Conservation (phyloP, 768 basidiomycete species). For the Serendipita vermifera region DNA sequence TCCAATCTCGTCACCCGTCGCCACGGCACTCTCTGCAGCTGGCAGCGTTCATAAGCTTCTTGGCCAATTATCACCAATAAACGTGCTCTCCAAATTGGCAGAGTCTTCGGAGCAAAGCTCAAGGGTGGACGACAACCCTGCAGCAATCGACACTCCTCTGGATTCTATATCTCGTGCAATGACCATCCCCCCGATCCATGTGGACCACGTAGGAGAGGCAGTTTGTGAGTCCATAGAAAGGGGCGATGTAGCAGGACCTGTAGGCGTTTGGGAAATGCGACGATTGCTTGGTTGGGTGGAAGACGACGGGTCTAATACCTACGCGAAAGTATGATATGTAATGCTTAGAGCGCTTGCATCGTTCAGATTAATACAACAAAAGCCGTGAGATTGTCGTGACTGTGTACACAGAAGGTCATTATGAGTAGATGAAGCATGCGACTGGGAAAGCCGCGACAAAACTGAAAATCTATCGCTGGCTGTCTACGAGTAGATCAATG, state of each 20-base stretch:
- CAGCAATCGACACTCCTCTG: conserved; percentile 27
- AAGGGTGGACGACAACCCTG: neutral
- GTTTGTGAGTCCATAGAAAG: conserved; percentile 46
- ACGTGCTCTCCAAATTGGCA: neutral
- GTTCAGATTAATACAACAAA: too few species aligned
- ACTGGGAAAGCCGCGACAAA: neutral
- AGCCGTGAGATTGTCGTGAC: conserved; percentile 6
- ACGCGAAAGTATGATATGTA: too few species aligned
- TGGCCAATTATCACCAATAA: neutral
- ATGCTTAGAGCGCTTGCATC: too few species aligned
- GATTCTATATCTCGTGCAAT: conserved; percentile 66
- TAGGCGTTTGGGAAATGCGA: conserved; percentile 62
- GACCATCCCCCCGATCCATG: conserved; percentile 82
- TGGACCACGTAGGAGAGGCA: conserved; percentile 87
- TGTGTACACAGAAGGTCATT: neutral
- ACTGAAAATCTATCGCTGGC: too few species aligned
- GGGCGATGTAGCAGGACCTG: conserved; percentile 46
- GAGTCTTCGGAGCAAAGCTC: conserved; percentile 20
- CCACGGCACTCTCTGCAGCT: conserved; percentile 33
- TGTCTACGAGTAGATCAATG: too few species aligned
- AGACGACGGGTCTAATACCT: neutral
- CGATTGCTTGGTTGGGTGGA: conserved; percentile 54
- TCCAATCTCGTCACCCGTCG: conserved; percentile 77
- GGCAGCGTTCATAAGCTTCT: conserved; percentile 17
- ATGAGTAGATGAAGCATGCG: neutral